These are phyloP conservation scores for Vairimorpha necatrix DNA, from an alignment of 371 early-diverging fungal genomes.

Conservation along the genomic window DNA sequence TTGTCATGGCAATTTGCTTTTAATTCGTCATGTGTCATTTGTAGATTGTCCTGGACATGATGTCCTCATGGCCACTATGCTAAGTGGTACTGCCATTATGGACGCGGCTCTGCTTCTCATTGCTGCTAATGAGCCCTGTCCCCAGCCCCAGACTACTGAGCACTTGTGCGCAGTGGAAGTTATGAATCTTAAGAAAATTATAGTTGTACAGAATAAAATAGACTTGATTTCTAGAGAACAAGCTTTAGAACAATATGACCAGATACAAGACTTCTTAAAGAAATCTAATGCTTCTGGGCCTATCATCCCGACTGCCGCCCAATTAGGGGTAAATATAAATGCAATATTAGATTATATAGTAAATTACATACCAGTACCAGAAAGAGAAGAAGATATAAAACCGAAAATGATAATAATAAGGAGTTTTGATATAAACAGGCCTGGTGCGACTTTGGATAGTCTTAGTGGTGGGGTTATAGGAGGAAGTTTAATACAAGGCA, in stretches of 20 bases:
- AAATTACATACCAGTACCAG: constrained; percentile 89
- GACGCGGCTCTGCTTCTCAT: constrained; percentile 96
- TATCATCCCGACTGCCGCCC: constrained; percentile 96
- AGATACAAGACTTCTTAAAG: constrained; percentile 80
- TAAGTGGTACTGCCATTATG: constrained; percentile 99
- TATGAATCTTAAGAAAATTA: constrained; percentile 92
- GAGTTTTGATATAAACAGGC: constrained; percentile 99
- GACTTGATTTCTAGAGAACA: constrained; percentile 91
- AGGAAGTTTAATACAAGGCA: constrained; percentile 91
- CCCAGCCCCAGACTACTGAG: constrained; percentile 98
- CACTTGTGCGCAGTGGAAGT: constrained; percentile 99
- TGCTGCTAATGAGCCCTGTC: constrained; percentile 98
- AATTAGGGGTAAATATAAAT: constrained; percentile 96
- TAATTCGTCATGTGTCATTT: constrained; percentile 87
- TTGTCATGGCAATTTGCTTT: constrained; percentile 69
- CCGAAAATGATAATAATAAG: constrained; percentile 95
- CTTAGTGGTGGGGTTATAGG: constrained; percentile 98
- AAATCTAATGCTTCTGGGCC: constrained; percentile 92
- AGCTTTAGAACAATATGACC: constrained; percentile 83
- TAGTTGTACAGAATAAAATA: constrained; percentile 99
- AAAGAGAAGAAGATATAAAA: constrained; percentile 80
- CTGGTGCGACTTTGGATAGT: constrained; percentile 87
- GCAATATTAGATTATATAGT: constrained; percentile 97
- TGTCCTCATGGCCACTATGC: constrained; percentile 99
- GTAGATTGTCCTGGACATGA: constrained; percentile 99